Conservation (phyloP, 768 basidiomycete species). For the Lentinula sp. region DNA sequence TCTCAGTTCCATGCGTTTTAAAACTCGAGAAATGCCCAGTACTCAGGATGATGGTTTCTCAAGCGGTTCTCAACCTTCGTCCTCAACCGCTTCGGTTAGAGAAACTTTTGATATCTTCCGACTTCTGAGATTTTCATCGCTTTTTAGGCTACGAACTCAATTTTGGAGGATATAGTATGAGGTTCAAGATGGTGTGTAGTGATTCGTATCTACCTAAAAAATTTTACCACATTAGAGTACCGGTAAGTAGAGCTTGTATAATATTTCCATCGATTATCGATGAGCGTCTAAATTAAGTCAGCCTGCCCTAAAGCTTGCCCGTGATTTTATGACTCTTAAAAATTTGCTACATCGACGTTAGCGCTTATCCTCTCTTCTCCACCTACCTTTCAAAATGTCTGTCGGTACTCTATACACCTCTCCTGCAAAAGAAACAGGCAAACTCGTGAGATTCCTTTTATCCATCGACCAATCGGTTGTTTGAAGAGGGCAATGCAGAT, state of each 20-base stretch:
- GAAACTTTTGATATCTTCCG: too few relatives aligned
- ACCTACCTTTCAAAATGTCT: slow-evolving; percentile 26
- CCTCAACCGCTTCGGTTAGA: too few relatives aligned
- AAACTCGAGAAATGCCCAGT: too few relatives aligned
- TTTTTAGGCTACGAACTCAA: too few relatives aligned
- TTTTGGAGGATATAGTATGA: too few relatives aligned
- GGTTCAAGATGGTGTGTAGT: too few relatives aligned
- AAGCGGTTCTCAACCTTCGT: too few relatives aligned
- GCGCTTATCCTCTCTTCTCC: slow-evolving; percentile 10
- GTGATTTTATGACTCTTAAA: not conserved
- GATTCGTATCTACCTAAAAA: too few relatives aligned
- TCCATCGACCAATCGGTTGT: not conserved
- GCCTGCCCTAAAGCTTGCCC: not conserved
- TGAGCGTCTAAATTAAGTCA: not conserved
- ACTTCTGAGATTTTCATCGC: too few relatives aligned
- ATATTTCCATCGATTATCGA: not conserved
- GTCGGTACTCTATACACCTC: slow-evolving; percentile 60
- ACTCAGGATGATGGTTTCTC: too few relatives aligned
- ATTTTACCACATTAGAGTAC: too few relatives aligned
- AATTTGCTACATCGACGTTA: not conserved
- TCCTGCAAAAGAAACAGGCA: slow-evolving; percentile 33
- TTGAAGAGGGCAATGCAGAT: slow-evolving; percentile 26
- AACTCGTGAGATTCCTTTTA: slow-evolving; percentile 36
- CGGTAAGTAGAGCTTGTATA: not conserved
- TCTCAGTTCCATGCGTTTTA: too few relatives aligned